phyloP scores from a whole-genome alignment of 2,329 filamentous ascomycete species.

The Penicillium sclerotigenum region DNA sequence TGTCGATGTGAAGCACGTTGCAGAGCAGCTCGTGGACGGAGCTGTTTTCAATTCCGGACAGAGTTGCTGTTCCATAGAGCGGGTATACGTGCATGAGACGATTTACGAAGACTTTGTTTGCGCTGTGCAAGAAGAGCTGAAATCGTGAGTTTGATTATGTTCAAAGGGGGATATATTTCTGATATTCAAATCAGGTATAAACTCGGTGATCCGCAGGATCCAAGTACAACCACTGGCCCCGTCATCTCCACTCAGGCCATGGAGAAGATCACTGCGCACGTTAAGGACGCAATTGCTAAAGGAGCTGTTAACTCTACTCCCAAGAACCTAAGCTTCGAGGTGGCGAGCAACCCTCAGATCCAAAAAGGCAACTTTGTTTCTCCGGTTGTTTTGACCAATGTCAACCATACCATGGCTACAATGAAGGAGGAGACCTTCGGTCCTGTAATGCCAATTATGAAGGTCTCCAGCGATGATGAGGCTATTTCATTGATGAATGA shows the following conservation, averaged over 20 bases:
- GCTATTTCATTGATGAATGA: slow-evolving; percentile 85
- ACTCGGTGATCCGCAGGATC: slow-evolving; percentile 69
- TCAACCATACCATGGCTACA: slow-evolving; percentile 76
- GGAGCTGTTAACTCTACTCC: slow-evolving; percentile 79
- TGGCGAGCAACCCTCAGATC: slow-evolving; percentile 46
- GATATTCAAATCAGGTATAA: slow-evolving; percentile 25
- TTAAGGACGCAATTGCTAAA: slow-evolving; percentile 75
- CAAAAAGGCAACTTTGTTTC: slow-evolving; percentile 76
- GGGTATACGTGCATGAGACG: slow-evolving; percentile 79
- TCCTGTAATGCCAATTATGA: slow-evolving; percentile 82
- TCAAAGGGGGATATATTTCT: neutral
- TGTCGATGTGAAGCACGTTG: slow-evolving; percentile 80
- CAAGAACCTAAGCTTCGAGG: slow-evolving; percentile 66
- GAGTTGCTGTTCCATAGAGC: slow-evolving; percentile 86
- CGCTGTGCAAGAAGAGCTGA: slow-evolving; percentile 72
- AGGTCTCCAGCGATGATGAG: slow-evolving; percentile 73
- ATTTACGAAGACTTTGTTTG: slow-evolving; percentile 80
- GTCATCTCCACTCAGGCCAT: slow-evolving; percentile 76
- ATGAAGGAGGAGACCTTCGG: slow-evolving; percentile 95
- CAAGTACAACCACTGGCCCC: slow-evolving; percentile 74
- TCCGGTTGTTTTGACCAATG: slow-evolving; percentile 73
- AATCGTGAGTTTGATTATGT: slow-evolving; percentile 44
- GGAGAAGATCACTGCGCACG: slow-evolving; percentile 69
- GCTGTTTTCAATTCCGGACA: slow-evolving; percentile 92
- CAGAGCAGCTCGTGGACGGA: slow-evolving; percentile 87